These are phyloP conservation scores for Scedosporium dehoogii DNA, from an alignment of 2,329 filamentous ascomycete genomes.

Conservation along the genomic window DNA sequence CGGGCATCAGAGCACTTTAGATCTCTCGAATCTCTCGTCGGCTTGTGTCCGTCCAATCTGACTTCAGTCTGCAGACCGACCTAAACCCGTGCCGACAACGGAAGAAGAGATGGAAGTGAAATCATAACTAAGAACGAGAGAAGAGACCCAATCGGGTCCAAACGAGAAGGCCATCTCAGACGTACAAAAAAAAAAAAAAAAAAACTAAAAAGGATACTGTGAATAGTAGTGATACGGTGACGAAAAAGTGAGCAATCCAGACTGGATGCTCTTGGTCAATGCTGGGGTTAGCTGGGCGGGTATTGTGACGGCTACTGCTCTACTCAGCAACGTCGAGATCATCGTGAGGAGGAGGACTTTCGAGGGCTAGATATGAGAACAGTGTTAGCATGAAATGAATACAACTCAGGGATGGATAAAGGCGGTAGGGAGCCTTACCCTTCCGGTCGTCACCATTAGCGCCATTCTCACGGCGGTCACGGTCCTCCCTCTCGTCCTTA, in stretches of 20 bases:
- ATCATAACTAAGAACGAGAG: neutral
- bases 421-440: slow-evolving; percentile 25
- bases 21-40: neutral
- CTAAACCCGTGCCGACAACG: neutral
- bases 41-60: neutral
- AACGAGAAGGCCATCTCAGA: neutral
- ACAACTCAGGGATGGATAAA: slow-evolving; percentile 12
- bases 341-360: slow-evolving; percentile 79
- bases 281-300: neutral
- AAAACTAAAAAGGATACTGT: neutral
- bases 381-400: slow-evolving; percentile 8
- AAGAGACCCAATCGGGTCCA: neutral
- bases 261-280: neutral
- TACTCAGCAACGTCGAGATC: slow-evolving; percentile 92
- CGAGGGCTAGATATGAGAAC: slow-evolving; percentile 37
- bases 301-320: slow-evolving; percentile 7
- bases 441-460: slow-evolving; percentile 86
- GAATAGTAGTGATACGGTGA: neutral
- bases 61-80: neutral
- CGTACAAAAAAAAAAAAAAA: neutral
- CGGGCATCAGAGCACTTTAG: neutral
- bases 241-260: neutral
- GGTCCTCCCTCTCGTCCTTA: slow-evolving; percentile 61
- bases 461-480: slow-evolving; percentile 65
- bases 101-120: neutral